Evolutionary conservation across 495 filamentous ascomycete genomes (phyloP).

Genomic region (Trichoderma reesei): DNA sequence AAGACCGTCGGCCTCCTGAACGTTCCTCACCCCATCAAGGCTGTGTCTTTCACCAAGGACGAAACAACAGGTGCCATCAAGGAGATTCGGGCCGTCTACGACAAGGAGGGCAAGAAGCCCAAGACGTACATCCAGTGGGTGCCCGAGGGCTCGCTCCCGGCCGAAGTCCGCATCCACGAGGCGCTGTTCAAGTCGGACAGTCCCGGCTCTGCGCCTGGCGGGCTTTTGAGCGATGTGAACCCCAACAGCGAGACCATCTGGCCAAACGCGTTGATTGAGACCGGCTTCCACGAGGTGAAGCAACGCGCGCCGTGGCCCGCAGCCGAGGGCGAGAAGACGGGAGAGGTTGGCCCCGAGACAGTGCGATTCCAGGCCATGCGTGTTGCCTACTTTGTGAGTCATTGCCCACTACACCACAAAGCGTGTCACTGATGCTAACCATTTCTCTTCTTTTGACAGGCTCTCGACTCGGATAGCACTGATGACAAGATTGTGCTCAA

Average conservation of each 20-base stretch:
- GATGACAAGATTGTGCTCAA: slow-evolving; percentile 75
- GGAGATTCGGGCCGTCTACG: slow-evolving; percentile 56
- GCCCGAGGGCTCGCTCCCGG: slow-evolving; percentile 50
- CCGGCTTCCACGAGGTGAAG: slow-evolving; percentile 71
- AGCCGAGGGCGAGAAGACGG: slow-evolving; percentile 53
- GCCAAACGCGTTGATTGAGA: slow-evolving; percentile 70
- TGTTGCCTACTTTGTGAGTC: slow-evolving; percentile 66
- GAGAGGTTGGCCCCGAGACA: slow-evolving; percentile 53
- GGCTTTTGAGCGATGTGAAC: slow-evolving; percentile 78
- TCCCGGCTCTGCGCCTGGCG: slow-evolving; percentile 59
- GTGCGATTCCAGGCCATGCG: slow-evolving; percentile 91
- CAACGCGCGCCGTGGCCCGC: slow-evolving; percentile 74
- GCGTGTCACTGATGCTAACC: neutral
- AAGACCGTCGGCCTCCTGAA: slow-evolving; percentile 84
- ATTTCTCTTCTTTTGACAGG: slow-evolving; percentile 15
- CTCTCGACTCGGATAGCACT: slow-evolving; percentile 70
- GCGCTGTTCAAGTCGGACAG: slow-evolving; percentile 79
- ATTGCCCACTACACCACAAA: neutral
- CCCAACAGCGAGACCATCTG: slow-evolving; percentile 73
- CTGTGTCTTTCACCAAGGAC: slow-evolving; percentile 66
- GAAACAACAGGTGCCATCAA: slow-evolving; percentile 56
- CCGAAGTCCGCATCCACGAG: slow-evolving; percentile 75
- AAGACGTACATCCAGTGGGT: slow-evolving; percentile 95
- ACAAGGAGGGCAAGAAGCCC: slow-evolving; percentile 65
- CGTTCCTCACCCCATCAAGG: slow-evolving; percentile 72